Base-by-base conservation (phyloP, 768 basidiomycete genomes). In the Russula foetens region DNA sequence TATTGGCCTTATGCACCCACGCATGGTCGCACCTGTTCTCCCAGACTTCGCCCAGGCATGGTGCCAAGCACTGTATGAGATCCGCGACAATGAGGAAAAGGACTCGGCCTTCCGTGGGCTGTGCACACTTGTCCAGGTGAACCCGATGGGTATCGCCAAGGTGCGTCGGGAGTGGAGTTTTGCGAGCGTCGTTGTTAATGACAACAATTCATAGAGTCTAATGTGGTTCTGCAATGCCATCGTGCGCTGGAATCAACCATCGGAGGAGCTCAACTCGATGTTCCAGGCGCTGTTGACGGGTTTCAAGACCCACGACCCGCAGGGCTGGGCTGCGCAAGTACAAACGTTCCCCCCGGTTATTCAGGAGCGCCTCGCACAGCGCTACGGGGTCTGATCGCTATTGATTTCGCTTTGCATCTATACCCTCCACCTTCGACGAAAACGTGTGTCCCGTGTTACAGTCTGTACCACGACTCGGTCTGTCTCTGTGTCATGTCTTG, bases 81-180 rank as follows among this genome's bases (percentile, higher is more conserved):
- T 99, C 72, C 87, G 97, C 64, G 97, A 99, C 69, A 99, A 98
- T 69, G 96, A 98, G 68, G 97, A 99, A 78, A 99, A 98, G 75
- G 97, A 98, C 69, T 98, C 94, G 23, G 97, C 97, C 7, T 99
- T 98, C 84, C 82, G 95, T 58, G 97, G 97, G 2, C 83, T 99
- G 68, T 99, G 97, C 74, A 92, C 92, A 29, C 85, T 98, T 39
- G 92, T 98, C 62, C 92, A 95, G 73, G 84, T 84, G 31, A 99
- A 99, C 71, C 97, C 97, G 19, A 83, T 84, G 62, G 97, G 96
- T 2, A 92, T 98, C 61, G 84, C 91, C 45, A 93, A 93, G 84
- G 94, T 90, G 58, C 62, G 85, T 74, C 7, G 19, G 41, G 39
- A 28, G 35, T 14, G 52, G 29, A 19, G 43, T 7, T 24, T 29